These are phyloP conservation scores for Chrysoporthe puriensis DNA, from an alignment of 2,329 filamentous ascomycete genomes.

Conservation along the genomic window DNA sequence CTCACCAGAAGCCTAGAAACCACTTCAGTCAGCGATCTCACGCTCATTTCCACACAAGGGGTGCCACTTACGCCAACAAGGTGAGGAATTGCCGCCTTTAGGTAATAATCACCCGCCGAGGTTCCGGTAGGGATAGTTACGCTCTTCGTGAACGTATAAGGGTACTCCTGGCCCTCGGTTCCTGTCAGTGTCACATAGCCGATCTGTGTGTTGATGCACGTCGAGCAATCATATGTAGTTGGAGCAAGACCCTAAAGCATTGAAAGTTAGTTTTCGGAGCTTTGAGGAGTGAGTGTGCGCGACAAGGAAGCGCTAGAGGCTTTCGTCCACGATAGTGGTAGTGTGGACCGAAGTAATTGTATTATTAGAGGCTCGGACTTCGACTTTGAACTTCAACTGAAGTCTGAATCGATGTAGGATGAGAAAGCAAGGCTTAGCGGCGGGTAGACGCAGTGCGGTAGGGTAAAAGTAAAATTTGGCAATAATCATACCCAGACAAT, in stretches of 20 bases:
- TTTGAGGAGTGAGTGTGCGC: not conserved
- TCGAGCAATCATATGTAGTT: not conserved
- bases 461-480: not conserved
- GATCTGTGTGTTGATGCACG: conserved; percentile 37
- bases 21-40: not conserved
- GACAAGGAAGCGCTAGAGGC: not conserved
- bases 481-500: conserved; percentile 35
- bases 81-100: conserved; percentile 20
- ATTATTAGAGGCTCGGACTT: not conserved
- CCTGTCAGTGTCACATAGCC: conserved; percentile 33
- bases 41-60: not conserved
- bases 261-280: not conserved
- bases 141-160: conserved; percentile 20
- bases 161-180: conserved; percentile 16
- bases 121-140: conserved; percentile 15
- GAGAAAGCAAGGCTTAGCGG: conserved; percentile 4
- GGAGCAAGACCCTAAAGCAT: conserved; percentile 13
- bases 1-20: conserved; percentile 16
- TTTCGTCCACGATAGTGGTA: not conserved
- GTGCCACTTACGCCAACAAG: conserved; percentile 20
- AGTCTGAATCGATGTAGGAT: not conserved
- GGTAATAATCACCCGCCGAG: conserved; percentile 18
- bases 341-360: not conserved
- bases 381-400: not conserved
- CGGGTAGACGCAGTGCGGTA: conserved; percentile 23